Evolutionary conservation across 441 rosid genomes (phyloP).

Genomic region (Adansonia rubrostipa): DNA sequence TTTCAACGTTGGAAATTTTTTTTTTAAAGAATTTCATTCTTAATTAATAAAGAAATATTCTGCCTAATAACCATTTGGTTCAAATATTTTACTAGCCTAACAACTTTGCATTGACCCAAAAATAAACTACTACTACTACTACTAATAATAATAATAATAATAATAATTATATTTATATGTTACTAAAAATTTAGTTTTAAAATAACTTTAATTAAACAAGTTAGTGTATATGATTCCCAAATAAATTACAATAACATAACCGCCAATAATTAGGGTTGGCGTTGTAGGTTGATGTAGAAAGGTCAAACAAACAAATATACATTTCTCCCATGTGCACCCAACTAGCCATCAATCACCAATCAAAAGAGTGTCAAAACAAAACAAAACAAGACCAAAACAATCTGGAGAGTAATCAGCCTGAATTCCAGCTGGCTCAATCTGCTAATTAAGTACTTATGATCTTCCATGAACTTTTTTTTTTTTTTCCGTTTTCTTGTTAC

Average conservation of each 20-base stretch:
- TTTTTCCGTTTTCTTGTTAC: background rate
- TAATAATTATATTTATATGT: no score
- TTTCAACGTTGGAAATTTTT: background rate
- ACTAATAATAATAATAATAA: no score
- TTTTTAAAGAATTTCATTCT: background rate
- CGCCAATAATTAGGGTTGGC: background rate
- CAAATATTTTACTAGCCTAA: background rate
- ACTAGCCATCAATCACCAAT: background rate
- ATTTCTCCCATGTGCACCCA: background rate
- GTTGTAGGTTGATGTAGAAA: background rate
- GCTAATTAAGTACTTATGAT: background rate
- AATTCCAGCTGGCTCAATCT: slow-evolving; percentile 16
- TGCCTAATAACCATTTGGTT: background rate
- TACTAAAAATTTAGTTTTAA: background rate
- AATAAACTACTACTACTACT: background rate
- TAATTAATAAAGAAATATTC: background rate
- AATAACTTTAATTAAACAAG: background rate
- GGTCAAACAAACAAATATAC: background rate
- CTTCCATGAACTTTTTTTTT: background rate
- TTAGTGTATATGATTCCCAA: background rate
- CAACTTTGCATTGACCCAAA: background rate
- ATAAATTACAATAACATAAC: background rate
- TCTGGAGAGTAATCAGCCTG: background rate
- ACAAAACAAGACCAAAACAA: background rate
- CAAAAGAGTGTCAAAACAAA: background rate